Evolutionary conservation across 169 alveolate genomes (phyloP), one percentile per base, ranked within the genome.

Genomic region (Cryptosporidium canis): DNA sequence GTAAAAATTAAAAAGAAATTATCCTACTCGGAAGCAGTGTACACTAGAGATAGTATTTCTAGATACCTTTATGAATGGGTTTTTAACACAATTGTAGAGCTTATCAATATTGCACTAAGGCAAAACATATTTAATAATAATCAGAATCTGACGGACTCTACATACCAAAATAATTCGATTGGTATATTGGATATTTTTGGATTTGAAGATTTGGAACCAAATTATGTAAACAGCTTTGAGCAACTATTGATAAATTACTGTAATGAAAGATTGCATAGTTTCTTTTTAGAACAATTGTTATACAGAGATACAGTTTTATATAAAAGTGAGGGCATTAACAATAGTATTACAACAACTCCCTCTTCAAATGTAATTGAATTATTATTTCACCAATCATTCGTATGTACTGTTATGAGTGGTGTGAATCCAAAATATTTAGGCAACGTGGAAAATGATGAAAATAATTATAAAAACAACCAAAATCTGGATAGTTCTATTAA

Each of bases 191-290:
- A 94, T 85, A 94, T 94, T 35, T 94, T 94, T 82, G 97, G 97
- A 27, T 94, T 94, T 83, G 97, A 95, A 61, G 95, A 94, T 55
- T 92, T 95, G 64, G 92, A 83, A 24, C 66, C 90, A n/a, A 93
- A 94, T 66, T 85, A 91, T 29, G 70, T 53, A 35, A 94, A 94
- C 33, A 93, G 97, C 11, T 93, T 95, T 77, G 98, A 95, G 84
- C 97, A 95, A 92, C 87, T 95, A 39, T 93, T 96, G 82, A 95
- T 95, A 64, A 95, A 95, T 91, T 95, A 94, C 83, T 96, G 97
- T 7, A 95, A 95, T 65, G 98, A 95, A 91, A 85, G 90, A 55
- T 85, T 95, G 51, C 96, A 96, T 70, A 91, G 94, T 55, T 93
- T 93, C 83, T 95, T 95, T 92, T 92, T 95, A 64, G 92, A 96